phyloP scores from a whole-genome alignment of 176 grass and related monocot genomes.

The Oryza meridionalis region DNA sequence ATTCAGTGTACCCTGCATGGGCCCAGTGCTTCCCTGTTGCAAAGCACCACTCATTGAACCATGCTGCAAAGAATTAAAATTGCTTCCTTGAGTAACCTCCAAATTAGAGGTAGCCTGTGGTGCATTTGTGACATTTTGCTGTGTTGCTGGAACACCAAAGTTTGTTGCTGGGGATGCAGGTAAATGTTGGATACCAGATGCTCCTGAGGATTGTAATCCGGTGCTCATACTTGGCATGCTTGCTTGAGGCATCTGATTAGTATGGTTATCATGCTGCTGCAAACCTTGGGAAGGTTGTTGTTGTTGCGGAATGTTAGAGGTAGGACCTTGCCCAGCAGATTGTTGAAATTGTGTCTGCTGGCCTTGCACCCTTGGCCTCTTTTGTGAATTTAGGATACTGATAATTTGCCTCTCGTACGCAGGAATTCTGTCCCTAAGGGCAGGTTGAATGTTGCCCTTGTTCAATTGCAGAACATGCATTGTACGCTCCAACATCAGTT shows the following conservation, averaged over 20 bases:
- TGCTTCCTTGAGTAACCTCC: constrained; percentile 55
- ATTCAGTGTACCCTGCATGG: constrained; percentile 52
- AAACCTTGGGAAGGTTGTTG: constrained; percentile 59
- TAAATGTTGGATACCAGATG: constrained; percentile 60
- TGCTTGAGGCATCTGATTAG: constrained; percentile 68
- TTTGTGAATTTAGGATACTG: constrained; percentile 57
- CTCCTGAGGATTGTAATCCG: constrained; percentile 53
- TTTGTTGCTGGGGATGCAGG: constrained; percentile 59
- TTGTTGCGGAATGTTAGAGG: constrained; percentile 56
- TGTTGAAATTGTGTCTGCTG: constrained; percentile 58
- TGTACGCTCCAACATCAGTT: constrained; percentile 52
- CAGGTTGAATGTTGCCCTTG: constrained; percentile 56
- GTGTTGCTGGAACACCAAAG: constrained; percentile 64
- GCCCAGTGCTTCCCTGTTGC: constrained; percentile 54
- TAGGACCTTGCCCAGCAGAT: constrained; percentile 53
- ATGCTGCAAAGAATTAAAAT: constrained; percentile 76
- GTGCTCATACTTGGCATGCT: constrained; percentile 52
- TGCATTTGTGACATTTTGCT: constrained; percentile 70
- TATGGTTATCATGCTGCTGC: constrained; percentile 68
- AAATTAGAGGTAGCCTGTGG: constrained; percentile 58
- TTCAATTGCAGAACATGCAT: constrained; percentile 54
- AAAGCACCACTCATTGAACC: constrained; percentile 49
- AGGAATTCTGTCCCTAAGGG: constrained; percentile 61
- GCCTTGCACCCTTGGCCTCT: constrained; percentile 47
- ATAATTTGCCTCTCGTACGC: constrained; percentile 69